Evolutionary conservation across 179 eudicot species (phyloP).

Genomic region (Heliamphora pulchella): DNA sequence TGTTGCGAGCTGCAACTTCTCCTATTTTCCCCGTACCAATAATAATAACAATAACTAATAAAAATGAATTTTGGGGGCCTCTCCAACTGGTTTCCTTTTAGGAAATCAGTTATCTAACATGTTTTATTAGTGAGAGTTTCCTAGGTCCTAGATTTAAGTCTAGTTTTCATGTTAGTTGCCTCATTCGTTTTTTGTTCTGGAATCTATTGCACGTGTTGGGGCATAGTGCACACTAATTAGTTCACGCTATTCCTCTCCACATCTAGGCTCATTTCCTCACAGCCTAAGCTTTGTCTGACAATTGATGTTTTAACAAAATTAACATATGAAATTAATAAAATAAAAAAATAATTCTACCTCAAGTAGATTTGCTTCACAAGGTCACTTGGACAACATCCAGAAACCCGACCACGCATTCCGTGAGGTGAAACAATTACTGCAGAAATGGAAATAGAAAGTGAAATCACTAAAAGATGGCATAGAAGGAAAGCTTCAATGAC

Average conservation of each 20-base stretch:
- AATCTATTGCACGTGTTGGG: neutral
- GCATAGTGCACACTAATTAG: neutral
- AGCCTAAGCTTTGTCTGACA: neutral
- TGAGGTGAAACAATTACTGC: slow-evolving; percentile 92
- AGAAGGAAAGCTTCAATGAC: neutral
- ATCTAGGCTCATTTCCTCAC: neutral
- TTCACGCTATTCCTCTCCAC: neutral
- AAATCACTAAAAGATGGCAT: slow-evolving; percentile 10
- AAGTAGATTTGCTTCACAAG: slow-evolving; percentile 83
- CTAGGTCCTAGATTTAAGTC: neutral
- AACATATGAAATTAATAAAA: neutral
- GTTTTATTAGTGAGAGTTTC: no score
- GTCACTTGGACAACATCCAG: slow-evolving; percentile 91
- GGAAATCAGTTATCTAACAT: no score
- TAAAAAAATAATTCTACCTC: slow-evolving; percentile 37
- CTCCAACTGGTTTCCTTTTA: no score
- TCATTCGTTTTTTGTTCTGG: neutral
- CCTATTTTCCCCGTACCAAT: no score
- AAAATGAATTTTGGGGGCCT: no score
- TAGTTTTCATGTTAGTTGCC: neutral
- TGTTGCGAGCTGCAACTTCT: no score
- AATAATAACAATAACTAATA: no score
- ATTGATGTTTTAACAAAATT: neutral
- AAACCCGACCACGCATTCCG: slow-evolving; percentile 87
- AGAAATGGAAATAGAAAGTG: slow-evolving; percentile 17